Evolutionary conservation across 257 asterid genomes (phyloP), one percentile per base, ranked within the genome.

Genomic region (Nyctanthes arbortristis): DNA sequence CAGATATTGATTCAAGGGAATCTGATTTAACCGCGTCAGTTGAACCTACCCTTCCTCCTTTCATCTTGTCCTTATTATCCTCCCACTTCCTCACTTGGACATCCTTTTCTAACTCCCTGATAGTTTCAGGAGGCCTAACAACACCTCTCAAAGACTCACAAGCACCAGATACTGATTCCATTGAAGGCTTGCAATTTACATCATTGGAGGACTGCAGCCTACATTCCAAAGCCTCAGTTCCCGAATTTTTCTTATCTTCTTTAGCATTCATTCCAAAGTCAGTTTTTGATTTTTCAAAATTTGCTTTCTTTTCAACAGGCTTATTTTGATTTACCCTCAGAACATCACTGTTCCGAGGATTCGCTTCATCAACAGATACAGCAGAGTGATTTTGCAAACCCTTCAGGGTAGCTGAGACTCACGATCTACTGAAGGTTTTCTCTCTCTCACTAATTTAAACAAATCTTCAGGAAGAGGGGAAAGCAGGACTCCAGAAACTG

Each of bases 381-480:
- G 71, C 71, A 70, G 85, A 80, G 29, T 55, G 61, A 35, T 55
- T 56, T 14, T 37, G 77, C 71, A 52, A 69, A 73, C 74, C 72
- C 84, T 73, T 83, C 65, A 76, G 58, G 49, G 76, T 69, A 69
- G 81, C 70, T 69, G 76, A 71, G 64, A 61, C 73, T 80, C 77
- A 52, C 73, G 74, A 36, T 69, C 70, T 60, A 68, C 49, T 8
- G 79, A 72, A 73, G 20, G 24, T 32, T 79, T 81, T 55, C 61
- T 71, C 69, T 77, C 84, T 73, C 77, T 81, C 35, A 70, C 74
- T 73, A 90, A 69, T 76, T 78, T 84, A 65, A 84, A 71, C 72
- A 88, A 76, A 55, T 75, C 85, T 54, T 85, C 93, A 72, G 75
- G 74, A 37, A 93, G 93, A 62, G 98, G 98, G 63, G 98, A 88